phyloP scores from a whole-genome alignment of 2,329 filamentous ascomycete genomes.

The Penicillium italicum region DNA sequence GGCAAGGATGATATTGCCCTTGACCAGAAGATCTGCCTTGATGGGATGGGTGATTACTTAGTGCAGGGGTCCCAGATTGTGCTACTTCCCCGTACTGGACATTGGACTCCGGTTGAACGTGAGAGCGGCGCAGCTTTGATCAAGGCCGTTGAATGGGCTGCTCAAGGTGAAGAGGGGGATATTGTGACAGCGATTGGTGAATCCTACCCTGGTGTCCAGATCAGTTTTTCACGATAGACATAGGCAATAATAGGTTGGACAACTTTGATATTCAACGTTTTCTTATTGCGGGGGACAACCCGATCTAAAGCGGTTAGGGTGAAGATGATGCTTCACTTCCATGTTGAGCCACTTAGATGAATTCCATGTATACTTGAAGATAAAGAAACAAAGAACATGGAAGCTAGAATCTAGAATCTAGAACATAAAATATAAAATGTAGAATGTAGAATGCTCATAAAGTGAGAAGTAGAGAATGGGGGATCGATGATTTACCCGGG shows the following conservation, averaged over 20 bases:
- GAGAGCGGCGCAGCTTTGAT: conserved; percentile 44
- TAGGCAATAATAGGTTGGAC: neutral
- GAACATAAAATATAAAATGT: no score
- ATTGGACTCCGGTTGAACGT: conserved; percentile 53
- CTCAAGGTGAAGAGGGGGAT: conserved; percentile 37
- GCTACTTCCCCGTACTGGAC: conserved; percentile 48
- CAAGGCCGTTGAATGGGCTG: conserved; percentile 40
- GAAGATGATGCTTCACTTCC: neutral
- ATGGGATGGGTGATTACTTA: conserved; percentile 53
- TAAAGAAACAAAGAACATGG: no score
- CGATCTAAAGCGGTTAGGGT: conserved; percentile 1
- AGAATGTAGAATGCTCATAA: neutral
- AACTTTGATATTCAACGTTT: neutral
- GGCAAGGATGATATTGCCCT: conserved; percentile 53
- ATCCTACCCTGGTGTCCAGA: conserved; percentile 33
- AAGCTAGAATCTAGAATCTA: no score
- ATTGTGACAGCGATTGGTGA: conserved; percentile 28
- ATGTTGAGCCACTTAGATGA: neutral
- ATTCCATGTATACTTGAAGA: no score
- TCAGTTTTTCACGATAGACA: conserved; percentile 32
- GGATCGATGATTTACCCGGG: conserved; percentile 5
- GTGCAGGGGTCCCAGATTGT: conserved; percentile 50
- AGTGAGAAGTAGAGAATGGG: neutral
- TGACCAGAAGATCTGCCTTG: conserved; percentile 47
- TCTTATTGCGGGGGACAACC: neutral